A percentile compares a stretch with the other conserved stretches of the same genome.
phyloP scores from a whole-genome alignment of 306 rosid species.

The Sicyos baderoa region DNA sequence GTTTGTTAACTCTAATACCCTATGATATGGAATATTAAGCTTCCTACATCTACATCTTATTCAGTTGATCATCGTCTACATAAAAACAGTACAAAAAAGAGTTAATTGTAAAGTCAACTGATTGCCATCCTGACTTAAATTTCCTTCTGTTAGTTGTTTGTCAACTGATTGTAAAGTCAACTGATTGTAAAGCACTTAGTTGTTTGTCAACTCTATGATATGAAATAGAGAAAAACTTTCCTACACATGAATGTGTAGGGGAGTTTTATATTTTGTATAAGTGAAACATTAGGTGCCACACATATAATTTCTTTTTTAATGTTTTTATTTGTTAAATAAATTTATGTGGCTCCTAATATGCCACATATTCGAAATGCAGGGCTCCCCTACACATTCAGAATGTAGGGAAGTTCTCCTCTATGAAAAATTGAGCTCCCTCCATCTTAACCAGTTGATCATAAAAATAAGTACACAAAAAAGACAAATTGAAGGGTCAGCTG shows the following conservation, averaged over 20 bases:
- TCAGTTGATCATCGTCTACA: neutral
- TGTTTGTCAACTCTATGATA: neutral
- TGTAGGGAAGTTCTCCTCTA: too few relatives aligned
- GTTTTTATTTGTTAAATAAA: too few relatives aligned
- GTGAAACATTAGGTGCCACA: too few relatives aligned
- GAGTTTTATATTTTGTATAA: too few relatives aligned
- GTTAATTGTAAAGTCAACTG: neutral
- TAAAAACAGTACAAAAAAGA: neutral
- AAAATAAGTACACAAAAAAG: neutral
- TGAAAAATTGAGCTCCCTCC: neutral
- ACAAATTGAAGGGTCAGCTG: neutral
- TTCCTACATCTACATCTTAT: neutral
- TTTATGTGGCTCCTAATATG: too few relatives aligned
- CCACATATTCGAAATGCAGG: too few relatives aligned
- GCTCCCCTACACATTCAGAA: too few relatives aligned
- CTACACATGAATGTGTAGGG: too few relatives aligned
- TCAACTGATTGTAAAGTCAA: neutral
- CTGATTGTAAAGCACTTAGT: conserved; percentile 5
- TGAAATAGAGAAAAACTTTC: neutral
- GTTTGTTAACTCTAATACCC: neutral
- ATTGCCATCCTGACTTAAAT: neutral
- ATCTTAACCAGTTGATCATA: neutral
- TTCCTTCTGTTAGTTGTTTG: neutral
- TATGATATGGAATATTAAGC: neutral
- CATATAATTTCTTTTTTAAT: too few relatives aligned